These are phyloP conservation scores for Oenanthe sinensis DNA, from an alignment of 129 eudicot genomes.

Conservation along the genomic window DNA sequence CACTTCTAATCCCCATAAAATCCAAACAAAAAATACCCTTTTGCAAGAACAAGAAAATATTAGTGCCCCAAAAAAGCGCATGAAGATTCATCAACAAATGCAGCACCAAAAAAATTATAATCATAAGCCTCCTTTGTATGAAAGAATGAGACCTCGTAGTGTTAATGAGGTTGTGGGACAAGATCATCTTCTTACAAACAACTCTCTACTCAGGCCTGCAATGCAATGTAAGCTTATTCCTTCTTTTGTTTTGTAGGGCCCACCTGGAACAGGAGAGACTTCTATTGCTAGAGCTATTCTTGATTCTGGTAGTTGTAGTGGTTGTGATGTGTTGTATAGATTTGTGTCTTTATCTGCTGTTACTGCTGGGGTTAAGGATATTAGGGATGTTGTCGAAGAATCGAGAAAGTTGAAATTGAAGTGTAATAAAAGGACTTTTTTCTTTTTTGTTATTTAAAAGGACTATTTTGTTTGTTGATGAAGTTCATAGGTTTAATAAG, in stretches of 20 bases:
- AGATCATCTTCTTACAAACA: slow-evolving; percentile 56
- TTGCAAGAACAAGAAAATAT: slow-evolving; percentile 1
- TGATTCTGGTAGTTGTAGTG: slow-evolving; percentile 15
- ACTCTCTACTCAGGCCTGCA: slow-evolving; percentile 54
- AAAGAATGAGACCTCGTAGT: slow-evolving; percentile 82
- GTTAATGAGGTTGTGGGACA: slow-evolving; percentile 69
- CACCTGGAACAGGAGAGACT: slow-evolving; percentile 96
- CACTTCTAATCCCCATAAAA: background rate
- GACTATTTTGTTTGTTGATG: slow-evolving; percentile 83
- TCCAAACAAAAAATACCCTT: slow-evolving; percentile 4
- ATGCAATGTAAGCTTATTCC: slow-evolving; percentile 47
- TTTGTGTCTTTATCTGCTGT: slow-evolving; percentile 73
- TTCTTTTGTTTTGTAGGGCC: slow-evolving; percentile 84
- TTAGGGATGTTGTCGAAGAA: slow-evolving; percentile 77
- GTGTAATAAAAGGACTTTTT: slow-evolving; percentile 39
- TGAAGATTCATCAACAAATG: background rate
- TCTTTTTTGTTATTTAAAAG: slow-evolving; percentile 65
- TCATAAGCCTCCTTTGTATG: slow-evolving; percentile 63
- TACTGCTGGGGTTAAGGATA: slow-evolving; percentile 81
- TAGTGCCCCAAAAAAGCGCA: slow-evolving; percentile 1
- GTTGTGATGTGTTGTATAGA: slow-evolving; percentile 20
- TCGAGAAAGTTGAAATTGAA: slow-evolving; percentile 38
- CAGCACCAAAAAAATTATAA: background rate
- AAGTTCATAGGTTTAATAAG: slow-evolving; percentile 89
- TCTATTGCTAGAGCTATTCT: slow-evolving; percentile 79